phyloP scores from a whole-genome alignment of 768 basidiomycete species.

The Porphyrellus cyaneotinctus region DNA sequence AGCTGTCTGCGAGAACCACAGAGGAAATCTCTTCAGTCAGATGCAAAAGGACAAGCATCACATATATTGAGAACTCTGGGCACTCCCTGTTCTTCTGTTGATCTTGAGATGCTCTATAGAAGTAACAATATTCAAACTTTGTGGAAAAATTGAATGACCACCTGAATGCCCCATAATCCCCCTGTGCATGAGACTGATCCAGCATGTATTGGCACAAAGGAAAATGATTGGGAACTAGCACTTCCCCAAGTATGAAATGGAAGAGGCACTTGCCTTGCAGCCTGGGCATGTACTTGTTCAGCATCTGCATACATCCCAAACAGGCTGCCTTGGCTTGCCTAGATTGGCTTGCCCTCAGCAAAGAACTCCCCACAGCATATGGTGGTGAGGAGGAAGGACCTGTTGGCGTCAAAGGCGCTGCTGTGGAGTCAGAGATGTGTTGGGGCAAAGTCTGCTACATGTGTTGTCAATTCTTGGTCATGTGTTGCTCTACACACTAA shows the following conservation, averaged over 20 bases:
- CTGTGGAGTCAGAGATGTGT: neutral
- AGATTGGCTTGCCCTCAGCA: neutral
- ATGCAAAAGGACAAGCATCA: too few relatives aligned
- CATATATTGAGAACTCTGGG: neutral
- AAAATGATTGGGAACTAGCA: neutral
- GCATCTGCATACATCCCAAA: neutral
- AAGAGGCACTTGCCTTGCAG: neutral
- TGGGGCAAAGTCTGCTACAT: neutral
- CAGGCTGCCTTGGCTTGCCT: neutral
- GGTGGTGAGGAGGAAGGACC: neutral
- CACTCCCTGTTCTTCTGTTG: neutral
- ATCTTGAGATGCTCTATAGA: neutral
- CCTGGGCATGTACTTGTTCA: too few relatives aligned
- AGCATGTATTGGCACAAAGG: neutral
- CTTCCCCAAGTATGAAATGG: neutral
- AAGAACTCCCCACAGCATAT: neutral
- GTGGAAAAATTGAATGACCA: neutral
- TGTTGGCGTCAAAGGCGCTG: neutral
- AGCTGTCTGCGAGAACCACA: constrained; percentile 94
- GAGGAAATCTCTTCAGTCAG: constrained; percentile 98
- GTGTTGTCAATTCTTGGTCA: neutral
- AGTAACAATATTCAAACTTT: neutral
- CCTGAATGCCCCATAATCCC: neutral
- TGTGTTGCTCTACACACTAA: neutral
- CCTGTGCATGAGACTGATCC: neutral